Evolutionary conservation across 2,329 filamentous ascomycete genomes (phyloP).

Genomic region (Blumeriella jaapii): DNA sequence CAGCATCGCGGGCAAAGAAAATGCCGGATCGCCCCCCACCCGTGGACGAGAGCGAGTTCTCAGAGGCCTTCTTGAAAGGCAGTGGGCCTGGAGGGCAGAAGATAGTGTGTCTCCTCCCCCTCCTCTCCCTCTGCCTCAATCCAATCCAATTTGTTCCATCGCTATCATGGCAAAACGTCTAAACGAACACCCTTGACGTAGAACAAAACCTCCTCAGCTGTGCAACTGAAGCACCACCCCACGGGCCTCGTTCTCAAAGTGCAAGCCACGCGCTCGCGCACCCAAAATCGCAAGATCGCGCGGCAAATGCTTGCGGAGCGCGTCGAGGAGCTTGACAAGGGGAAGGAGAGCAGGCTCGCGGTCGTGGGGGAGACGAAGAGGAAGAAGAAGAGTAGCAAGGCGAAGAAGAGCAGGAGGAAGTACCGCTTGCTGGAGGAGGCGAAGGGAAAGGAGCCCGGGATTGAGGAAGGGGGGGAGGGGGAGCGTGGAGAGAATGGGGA

Average conservation of each 20-base stretch:
- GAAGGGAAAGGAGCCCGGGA: conserved; percentile 6
- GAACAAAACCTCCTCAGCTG: conserved; percentile 96
- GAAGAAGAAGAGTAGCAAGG: conserved; percentile 62
- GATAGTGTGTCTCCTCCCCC: conserved; percentile 46
- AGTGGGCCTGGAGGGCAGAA: conserved; percentile 91
- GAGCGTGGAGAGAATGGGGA: not conserved
- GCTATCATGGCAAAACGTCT: too few species aligned
- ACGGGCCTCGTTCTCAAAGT: conserved; percentile 91
- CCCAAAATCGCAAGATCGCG: conserved; percentile 80
- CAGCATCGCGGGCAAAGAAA: conserved; percentile 35
- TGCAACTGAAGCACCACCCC: conserved; percentile 81
- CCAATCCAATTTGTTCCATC: not conserved
- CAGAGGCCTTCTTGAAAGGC: conserved; percentile 80
- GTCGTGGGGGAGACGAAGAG: conserved; percentile 52
- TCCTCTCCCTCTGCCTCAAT: not conserved
- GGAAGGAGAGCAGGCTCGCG: conserved; percentile 53
- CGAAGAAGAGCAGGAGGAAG: conserved; percentile 76
- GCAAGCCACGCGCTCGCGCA: conserved; percentile 78
- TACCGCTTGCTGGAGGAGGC: conserved; percentile 45
- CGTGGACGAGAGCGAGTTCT: conserved; percentile 67
- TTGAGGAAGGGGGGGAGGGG: not conserved
- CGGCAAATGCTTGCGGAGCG: conserved; percentile 47
- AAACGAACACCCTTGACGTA: too few species aligned
- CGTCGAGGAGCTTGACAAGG: conserved; percentile 60
- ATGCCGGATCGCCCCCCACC: conserved; percentile 65